These are phyloP conservation scores for Coemansia sp. DNA, from an alignment of 192 early-diverging fungal species.

Conservation along the genomic window DNA sequence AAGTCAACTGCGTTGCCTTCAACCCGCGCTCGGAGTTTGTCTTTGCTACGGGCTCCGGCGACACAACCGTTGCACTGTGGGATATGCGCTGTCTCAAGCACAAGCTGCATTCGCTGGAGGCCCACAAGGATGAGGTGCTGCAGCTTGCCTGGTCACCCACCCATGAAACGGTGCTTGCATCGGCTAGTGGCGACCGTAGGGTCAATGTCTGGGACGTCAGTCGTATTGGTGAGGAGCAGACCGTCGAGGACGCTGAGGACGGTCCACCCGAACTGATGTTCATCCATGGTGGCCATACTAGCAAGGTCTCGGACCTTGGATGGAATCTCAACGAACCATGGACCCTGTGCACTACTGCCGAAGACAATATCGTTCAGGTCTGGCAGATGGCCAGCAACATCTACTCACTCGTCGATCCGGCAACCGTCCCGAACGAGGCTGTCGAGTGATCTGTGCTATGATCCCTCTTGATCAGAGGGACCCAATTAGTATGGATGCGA, in stretches of 20 bases:
- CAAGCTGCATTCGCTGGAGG: constrained; percentile 83
- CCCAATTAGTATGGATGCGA: no score
- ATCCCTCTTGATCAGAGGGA: no score
- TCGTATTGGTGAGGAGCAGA: constrained; percentile 93
- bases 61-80: constrained; percentile 93
- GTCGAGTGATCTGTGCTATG: no score
- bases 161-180: constrained; percentile 87
- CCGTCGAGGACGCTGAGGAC: constrained; percentile 94
- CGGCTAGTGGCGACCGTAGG: constrained; percentile 85
- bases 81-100: constrained; percentile 90
- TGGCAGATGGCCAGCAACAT: constrained; percentile 93
- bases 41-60: constrained; percentile 91
- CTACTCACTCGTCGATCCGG: constrained; percentile 44
- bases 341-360: constrained; percentile 90
- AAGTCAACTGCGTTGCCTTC: constrained; percentile 95
- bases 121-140: constrained; percentile 88
- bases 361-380: constrained; percentile 97
- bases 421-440: constrained; percentile 27
- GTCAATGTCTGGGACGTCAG: constrained; percentile 94
- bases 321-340: constrained; percentile 96
- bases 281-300: constrained; percentile 97
- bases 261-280: constrained; percentile 98
- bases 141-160: constrained; percentile 94
- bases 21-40: constrained; percentile 88
- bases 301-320: constrained; percentile 91